Base-by-base conservation (phyloP, 805 yeast genomes). In the Ogataea polymorpha region DNA sequence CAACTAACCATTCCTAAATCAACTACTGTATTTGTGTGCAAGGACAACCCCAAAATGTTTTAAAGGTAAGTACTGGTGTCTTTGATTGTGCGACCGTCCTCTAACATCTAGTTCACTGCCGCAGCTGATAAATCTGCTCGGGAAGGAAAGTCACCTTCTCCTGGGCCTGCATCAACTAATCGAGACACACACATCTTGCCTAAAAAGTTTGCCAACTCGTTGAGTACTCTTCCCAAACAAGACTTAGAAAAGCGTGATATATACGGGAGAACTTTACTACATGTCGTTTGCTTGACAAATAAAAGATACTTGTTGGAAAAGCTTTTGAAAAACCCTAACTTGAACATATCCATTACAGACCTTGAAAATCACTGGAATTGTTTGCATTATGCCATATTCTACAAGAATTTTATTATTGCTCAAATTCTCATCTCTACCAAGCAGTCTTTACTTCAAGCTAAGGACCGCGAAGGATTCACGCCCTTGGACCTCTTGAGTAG, bases 321-420 rank as follows among this genome's bases (percentile, higher is more conserved):
- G 16, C 48, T 84, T 6, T 59, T 83, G 28, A 68, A 67, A 38
- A 72, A 74, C 46, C 69, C 72, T 7, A 70, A 72, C 13, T 54
- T 75, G 16, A 77, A 79, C 39, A 50, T 71, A 2, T 51, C 63
- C 3, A 53, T 72, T 0, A 62, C 68, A 2, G 96, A 90, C 59
- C 67, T 66, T 38, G 96, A 89, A 60, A 86, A 77, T 55, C 84
- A 87, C 2, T 89, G 95, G 83, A 84, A 86, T 31, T 77, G 87
- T 18, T 66, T 90, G 21, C 96, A 90, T 59, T 75, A 79, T 45
- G 77, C 88, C 4, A 64, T 85, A 11, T 76, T 68, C 49, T 64
- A 74, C 46, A 84, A 79, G 24, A 69, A 82, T 40, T 62, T 82
- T 30, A 55, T 72, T 14, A 74, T 83, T 54, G 79, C 82, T 8